phyloP scores from a whole-genome alignment of 192 early-diverging fungal species.

The Backusella morwellensis region DNA sequence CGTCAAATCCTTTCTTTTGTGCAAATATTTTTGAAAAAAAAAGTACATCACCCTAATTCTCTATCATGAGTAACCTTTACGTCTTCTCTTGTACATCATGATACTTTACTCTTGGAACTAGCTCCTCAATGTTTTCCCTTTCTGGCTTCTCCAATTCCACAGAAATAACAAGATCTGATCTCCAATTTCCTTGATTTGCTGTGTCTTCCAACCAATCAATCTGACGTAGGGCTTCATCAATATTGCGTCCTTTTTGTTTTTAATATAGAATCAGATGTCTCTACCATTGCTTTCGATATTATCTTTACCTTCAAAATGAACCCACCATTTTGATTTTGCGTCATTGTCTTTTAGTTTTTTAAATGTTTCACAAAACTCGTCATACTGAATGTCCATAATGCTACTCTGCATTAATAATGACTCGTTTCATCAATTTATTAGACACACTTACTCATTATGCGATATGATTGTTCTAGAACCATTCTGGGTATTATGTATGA shows the following conservation, averaged over 20 bases:
- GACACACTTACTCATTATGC: conserved; percentile 41
- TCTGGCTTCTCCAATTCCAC: conserved; percentile 69
- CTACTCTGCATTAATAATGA: not conserved
- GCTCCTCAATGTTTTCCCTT: conserved; percentile 48
- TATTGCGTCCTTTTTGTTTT: conserved; percentile 58
- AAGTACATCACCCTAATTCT: conserved; percentile 47
- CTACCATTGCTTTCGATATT: conserved; percentile 5
- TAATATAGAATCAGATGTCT: conserved; percentile 48
- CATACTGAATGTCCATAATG: conserved; percentile 50
- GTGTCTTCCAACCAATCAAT: conserved; percentile 52
- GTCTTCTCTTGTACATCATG: not conserved
- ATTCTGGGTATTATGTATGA: conserved; percentile 47
- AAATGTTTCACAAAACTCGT: conserved; percentile 45
- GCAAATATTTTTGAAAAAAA: conserved; percentile 66
- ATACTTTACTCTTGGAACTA: conserved; percentile 38
- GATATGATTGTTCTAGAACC: conserved; percentile 63
- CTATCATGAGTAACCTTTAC: not conserved
- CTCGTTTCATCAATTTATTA: not conserved
- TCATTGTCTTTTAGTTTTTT: not conserved
- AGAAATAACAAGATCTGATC: conserved; percentile 48
- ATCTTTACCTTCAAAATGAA: conserved; percentile 10
- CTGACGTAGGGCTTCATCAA: conserved; percentile 46
- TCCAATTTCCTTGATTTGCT: conserved; percentile 37
- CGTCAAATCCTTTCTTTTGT: conserved; percentile 51
- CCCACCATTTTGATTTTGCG: conserved; percentile 17